Percentiles rank a stretch among this genome's conserved stretches.
Evolutionary conservation across 148 eudicot species (phyloP).

Genomic region (Rhododendron williamsianum): DNA sequence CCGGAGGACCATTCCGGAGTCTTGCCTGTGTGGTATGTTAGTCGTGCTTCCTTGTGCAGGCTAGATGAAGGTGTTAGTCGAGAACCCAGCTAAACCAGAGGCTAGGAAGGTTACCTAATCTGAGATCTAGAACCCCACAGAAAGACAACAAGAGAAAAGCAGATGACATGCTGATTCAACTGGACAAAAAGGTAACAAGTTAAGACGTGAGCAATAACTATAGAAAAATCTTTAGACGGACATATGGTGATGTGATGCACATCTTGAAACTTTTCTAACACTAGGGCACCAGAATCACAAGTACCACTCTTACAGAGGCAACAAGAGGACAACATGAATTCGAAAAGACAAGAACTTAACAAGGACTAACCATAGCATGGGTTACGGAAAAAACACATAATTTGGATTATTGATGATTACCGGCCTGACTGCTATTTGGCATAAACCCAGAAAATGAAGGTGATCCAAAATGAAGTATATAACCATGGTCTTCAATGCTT

Average conservation of each 20-base stretch:
- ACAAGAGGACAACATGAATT: neutral
- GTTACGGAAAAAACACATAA: neutral
- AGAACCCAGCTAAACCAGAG: too few relatives aligned
- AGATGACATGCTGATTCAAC: neutral
- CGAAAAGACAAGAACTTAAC: neutral
- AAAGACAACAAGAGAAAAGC: neutral
- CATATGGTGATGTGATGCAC: neutral
- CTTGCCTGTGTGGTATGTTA: too few relatives aligned
- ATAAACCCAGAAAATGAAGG: conserved; percentile 79
- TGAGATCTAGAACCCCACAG: too few relatives aligned
- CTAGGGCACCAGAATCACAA: neutral
- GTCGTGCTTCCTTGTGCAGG: too few relatives aligned
- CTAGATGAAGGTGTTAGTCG: too few relatives aligned
- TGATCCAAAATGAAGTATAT: conserved; percentile 81
- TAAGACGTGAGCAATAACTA: neutral
- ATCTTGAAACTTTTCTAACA: neutral
- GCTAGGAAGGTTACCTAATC: too few relatives aligned
- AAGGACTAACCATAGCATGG: neutral
- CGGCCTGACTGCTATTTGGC: conserved; percentile 46
- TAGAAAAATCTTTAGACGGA: neutral
- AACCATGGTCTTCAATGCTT: conserved; percentile 98
- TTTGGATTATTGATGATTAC: conserved; percentile 25
- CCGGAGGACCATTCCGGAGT: too few relatives aligned
- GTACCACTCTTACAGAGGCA: neutral
- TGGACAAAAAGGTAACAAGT: neutral